A percentile compares a stretch with the other conserved stretches of the same genome.
phyloP scores from a whole-genome alignment of 768 basidiomycete species.

The Mycena amicta region DNA sequence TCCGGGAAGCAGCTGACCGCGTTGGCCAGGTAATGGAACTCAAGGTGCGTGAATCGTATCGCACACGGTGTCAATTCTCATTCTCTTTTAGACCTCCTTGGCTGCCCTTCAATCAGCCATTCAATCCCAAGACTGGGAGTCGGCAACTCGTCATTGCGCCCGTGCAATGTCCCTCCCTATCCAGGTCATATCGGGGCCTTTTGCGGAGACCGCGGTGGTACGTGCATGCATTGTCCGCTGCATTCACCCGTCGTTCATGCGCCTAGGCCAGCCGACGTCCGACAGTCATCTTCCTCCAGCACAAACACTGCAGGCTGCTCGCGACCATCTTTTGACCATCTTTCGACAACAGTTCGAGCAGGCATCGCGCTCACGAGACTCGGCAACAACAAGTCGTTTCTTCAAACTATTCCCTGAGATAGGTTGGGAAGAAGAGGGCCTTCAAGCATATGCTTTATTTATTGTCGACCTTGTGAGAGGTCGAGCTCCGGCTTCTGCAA shows the following conservation, averaged over 20 bases:
- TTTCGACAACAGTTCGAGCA: conserved; percentile 82
- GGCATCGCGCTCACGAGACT: conserved; percentile 81
- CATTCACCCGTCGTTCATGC: conserved; percentile 15
- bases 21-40: conserved; percentile 94
- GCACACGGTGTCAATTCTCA: not conserved
- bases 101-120: conserved; percentile 69
- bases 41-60: conserved; percentile 58
- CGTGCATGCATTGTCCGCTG: conserved; percentile 31
- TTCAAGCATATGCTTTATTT: conserved; percentile 91
- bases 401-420: conserved; percentile 98
- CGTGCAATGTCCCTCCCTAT: conserved; percentile 84
- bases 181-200: conserved; percentile 78
- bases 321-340: conserved; percentile 72
- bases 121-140: conserved; percentile 90
- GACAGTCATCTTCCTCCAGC: conserved; percentile 85
- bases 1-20: conserved; percentile 87
- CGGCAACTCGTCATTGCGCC: conserved; percentile 87
- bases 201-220: conserved; percentile 88
- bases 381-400: conserved; percentile 86
- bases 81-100: conserved; percentile 39
- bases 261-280: conserved; percentile 73
- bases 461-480: conserved; percentile 88
- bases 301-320: conserved; percentile 76
- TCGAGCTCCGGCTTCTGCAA: conserved; percentile 75
- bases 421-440: conserved; percentile 89